phyloP scores from a whole-genome alignment of 257 asterid species.

The Rauvolfia tetraphylla region DNA sequence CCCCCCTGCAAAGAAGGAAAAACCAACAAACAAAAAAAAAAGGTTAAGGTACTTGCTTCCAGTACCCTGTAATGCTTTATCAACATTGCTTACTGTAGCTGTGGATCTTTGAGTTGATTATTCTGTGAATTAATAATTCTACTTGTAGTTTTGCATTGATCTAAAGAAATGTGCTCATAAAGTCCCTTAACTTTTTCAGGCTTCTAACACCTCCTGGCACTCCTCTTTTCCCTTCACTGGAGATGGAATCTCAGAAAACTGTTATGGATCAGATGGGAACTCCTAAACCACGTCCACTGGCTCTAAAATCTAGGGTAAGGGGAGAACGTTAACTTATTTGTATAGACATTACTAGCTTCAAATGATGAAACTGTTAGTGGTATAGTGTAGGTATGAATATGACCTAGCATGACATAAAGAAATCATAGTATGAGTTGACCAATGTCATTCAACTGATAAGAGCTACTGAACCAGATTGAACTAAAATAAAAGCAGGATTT shows the following conservation, averaged over 20 bases:
- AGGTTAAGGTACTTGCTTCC: background rate
- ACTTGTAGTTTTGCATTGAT: conserved; percentile 11
- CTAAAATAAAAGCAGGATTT: background rate
- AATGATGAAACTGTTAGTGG: background rate
- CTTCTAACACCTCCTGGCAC: conserved; percentile 98
- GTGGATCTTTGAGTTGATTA: background rate
- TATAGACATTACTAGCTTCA: background rate
- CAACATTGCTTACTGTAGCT: background rate
- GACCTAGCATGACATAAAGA: background rate
- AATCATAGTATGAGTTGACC: background rate
- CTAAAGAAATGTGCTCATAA: conserved; percentile 11
- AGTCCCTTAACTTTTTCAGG: conserved; percentile 50
- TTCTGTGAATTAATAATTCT: conserved; percentile 1
- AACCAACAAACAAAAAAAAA: too few species aligned
- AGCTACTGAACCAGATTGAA: background rate
- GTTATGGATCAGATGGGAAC: conserved; percentile 73
- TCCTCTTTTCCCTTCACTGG: conserved; percentile 96
- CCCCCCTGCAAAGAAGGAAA: too few species aligned
- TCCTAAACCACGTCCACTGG: conserved; percentile 79
- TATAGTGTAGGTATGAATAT: background rate
- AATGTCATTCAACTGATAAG: background rate
- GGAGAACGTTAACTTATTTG: conserved; percentile 11
- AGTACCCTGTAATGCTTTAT: background rate
- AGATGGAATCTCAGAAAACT: conserved; percentile 80
- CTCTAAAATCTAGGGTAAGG: conserved; percentile 90